Evolutionary conservation across 2,329 filamentous ascomycete species (phyloP), one percentile per base, ranked within the genome.

Genomic region (Trichoderma sp.): DNA sequence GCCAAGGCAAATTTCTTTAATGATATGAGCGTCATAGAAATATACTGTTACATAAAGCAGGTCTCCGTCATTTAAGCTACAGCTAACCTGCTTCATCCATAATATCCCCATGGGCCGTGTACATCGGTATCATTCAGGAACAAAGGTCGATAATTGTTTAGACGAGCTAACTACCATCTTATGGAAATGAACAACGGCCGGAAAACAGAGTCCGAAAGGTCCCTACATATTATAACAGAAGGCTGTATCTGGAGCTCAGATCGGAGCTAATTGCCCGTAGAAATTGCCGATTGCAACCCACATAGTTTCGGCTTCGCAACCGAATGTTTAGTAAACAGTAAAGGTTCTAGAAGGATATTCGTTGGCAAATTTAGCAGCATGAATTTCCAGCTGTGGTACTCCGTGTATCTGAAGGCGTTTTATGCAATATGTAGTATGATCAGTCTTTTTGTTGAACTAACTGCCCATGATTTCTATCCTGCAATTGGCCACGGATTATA

Each of bases 31-130:
- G n/a, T 11, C 1, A 47, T n/a, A 18, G n/a, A 1, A 12, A 21
- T 11, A 2, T 6, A 21, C 1, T 0, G 1, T 12, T 5, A 1
- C 0, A 4, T 6, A 47, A 47, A 47, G 9, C 1, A 21, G 43
- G 3, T 5, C n/a, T 21, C n/a, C 1, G 18, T 2, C n/a, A 6
- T 2, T 21, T 47, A 1, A 47, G 1, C n/a, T 21, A 21, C n/a
- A 6, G 6, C 0, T 8, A 43, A 43, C 36, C 15, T 18, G 36
- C 15, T n/a, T 43, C 15, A 18, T 18, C 15, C 1, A 6, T 8
- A 43, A 18, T 39, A 43, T n/a, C 1, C 15, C 15, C 15, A 43
- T 43, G 15, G 36, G 2, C 7, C 15, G 36, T 43, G 3, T 18
- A 43, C 1, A 43, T 18, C 15, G 3, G 36, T 8, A 43, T 43